Base-by-base conservation (phyloP, 148 eudicot species). In the Limonium bicolor region DNA sequence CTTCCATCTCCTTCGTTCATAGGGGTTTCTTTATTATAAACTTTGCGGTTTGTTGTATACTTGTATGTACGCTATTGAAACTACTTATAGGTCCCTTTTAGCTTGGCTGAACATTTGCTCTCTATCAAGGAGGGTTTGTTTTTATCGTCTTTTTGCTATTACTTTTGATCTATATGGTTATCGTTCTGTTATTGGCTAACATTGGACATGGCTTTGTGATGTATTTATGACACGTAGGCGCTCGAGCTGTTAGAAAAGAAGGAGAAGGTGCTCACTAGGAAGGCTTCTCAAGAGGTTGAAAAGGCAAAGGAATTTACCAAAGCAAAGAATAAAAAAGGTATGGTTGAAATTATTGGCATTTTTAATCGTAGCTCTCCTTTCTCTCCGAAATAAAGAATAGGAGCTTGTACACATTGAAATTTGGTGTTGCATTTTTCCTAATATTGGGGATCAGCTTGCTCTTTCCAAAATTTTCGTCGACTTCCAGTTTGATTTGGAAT, bases 211-310 rank as follows among this genome's bases (percentile, higher is more conserved):
- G n/a, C n/a, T n/a, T n/a, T n/a, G n/a, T n/a, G n/a, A n/a, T n/a
- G n/a, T n/a, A n/a, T n/a, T n/a, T n/a, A n/a, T n/a, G n/a, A n/a
- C n/a, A n/a, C n/a, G 10, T 28, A 68, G 73, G 62, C 73, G 3
- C 59, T 68, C 25, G 73, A 68, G 31, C 53, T 68, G 68, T 60
- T 68, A 24, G 73, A 68, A 60, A 68, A 68, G 43, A 68, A 68
- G 42, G 73, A 68, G 47, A 38, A 54, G 5, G 63, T 62, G 8
- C 68, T 68, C 31, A 27, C 46, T 36, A 68, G 62, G 64, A 62
- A 68, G 56, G 68, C 60, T 15, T 25, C 67, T 47, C 56, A 58
- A 7, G 68, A 68, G 64, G 64, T 68, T 28, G 73, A 68, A 48
- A 68, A 62, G 53, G 73, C 73, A 36, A 68, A 68, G 37, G 64